A percentile compares a stretch with the other conserved stretches of the same genome.
Evolutionary conservation across 2,329 filamentous ascomycete genomes (phyloP).

Genomic region (Fusarium virguliforme): DNA sequence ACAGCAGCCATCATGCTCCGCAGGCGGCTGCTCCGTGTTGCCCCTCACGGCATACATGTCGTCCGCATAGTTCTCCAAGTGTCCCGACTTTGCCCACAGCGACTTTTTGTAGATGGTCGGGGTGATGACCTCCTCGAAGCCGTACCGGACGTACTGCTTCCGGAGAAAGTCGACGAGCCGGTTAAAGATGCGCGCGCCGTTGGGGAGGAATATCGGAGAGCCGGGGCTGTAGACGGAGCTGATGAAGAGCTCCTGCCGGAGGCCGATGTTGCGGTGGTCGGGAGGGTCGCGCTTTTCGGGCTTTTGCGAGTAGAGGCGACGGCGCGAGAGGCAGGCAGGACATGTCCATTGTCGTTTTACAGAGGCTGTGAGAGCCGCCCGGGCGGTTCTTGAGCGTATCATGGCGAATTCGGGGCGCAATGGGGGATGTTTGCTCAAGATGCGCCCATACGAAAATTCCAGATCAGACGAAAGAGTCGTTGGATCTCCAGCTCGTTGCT

Average conservation of each 20-base stretch:
- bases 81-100: slow-evolving; percentile 88
- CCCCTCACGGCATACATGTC: slow-evolving; percentile 90
- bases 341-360: slow-evolving; percentile 54
- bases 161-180: slow-evolving; percentile 86
- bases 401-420: slow-evolving; percentile 47
- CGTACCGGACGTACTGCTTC: slow-evolving; percentile 86
- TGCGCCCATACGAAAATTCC: slow-evolving; percentile 35
- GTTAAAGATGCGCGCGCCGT: slow-evolving; percentile 87
- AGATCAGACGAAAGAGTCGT: slow-evolving; percentile 9
- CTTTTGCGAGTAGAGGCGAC: slow-evolving; percentile 54
- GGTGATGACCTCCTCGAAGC: slow-evolving; percentile 90
- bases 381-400: slow-evolving; percentile 51
- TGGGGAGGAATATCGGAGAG: slow-evolving; percentile 87
- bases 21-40: slow-evolving; percentile 53
- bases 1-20: slow-evolving; percentile 50
- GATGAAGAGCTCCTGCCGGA: slow-evolving; percentile 83
- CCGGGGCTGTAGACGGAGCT: slow-evolving; percentile 86
- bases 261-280: slow-evolving; percentile 74
- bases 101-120: slow-evolving; percentile 93
- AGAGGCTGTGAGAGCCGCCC: slow-evolving; percentile 39
- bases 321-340: slow-evolving; percentile 51
- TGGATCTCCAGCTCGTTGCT: slow-evolving; percentile 44
- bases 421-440: slow-evolving; percentile 30
- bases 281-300: slow-evolving; percentile 56
- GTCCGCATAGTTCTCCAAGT: slow-evolving; percentile 91